Conservation (phyloP, 2,329 filamentous ascomycete species). For the Xylariaceae sp. region DNA sequence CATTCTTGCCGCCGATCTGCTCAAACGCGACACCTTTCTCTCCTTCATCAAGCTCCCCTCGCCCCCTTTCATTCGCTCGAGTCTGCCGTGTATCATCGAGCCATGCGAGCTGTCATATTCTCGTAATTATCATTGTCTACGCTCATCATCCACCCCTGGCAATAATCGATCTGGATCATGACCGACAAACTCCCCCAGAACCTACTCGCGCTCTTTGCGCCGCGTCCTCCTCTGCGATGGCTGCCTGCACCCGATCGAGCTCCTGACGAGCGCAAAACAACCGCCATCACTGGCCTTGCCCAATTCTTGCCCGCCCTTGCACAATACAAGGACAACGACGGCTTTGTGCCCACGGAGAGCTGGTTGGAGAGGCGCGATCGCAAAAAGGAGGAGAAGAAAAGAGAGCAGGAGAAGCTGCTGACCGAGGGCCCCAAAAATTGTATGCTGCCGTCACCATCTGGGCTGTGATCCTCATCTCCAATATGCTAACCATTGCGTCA, state of each 20-base stretch:
- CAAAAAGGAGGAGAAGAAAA: conserved; percentile 74
- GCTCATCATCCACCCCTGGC: not conserved
- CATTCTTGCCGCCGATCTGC: conserved; percentile 10
- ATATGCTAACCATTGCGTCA: not conserved
- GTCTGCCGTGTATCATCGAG: conserved; percentile 11
- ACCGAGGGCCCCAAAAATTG: conserved; percentile 63
- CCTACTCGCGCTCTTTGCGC: conserved; percentile 89
- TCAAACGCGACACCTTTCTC: conserved; percentile 23
- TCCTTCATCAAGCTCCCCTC: conserved; percentile 16
- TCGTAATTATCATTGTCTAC: conserved; percentile 2
- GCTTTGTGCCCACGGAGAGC: conserved; percentile 80
- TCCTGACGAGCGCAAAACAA: conserved; percentile 75
- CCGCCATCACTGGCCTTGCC: conserved; percentile 68
- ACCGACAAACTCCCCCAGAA: conserved; percentile 95
- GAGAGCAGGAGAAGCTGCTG: conserved; percentile 58
- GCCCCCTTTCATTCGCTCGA: conserved; percentile 10
- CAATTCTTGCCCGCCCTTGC: conserved; percentile 69
- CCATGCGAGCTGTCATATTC: conserved; percentile 10
- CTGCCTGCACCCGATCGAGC: conserved; percentile 78
- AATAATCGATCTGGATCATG: conserved; percentile 52
- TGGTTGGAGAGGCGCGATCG: conserved; percentile 87
- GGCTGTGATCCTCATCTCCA: not conserved
- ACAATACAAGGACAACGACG: conserved; percentile 73
- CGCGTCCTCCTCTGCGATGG: conserved; percentile 87
- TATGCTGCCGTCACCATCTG: conserved; percentile 31